Evolutionary conservation across 129 eudicot species (phyloP), one percentile per base, ranked within the genome.

Genomic region (Escallonia rubra): DNA sequence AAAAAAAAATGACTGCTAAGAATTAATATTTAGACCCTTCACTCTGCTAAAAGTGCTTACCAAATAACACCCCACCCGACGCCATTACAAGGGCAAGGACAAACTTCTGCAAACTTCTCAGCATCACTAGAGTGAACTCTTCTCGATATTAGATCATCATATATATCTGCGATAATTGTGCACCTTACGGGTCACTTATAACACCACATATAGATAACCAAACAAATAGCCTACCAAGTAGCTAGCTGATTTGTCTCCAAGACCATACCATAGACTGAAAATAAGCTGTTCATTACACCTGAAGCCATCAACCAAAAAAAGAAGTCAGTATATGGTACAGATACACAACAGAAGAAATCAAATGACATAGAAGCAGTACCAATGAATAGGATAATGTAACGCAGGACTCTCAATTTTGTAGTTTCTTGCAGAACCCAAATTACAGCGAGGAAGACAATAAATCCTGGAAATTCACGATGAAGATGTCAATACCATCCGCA

Each of bases 211-310:
- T 68, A 54, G 57, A 73, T 12, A 57, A 54, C 3, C 14, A 6
- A 13, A 8, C 23, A n/a, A 54, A 2, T 54, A 7, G 59, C 16
- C 48, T 52, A 12, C 34, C 43, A 63, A n/a, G 13, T 54, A 8
- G 10, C 56, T 54, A 51, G 14, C 14, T 3, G 34, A 34, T 54
- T 11, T 54, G 59, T 34, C 59, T 54, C 5, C 59, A 14, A 54
- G 59, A 54, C 59, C 59, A 2, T 86, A 93, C 99, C 99, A 66
- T 93, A 93, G 41, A 93, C 90, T 5, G 99, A 93, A 68, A 93
- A 93, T 89, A 89, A 75, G 57, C 99, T 89, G 79, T 93, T 93
- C 99, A 93, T 93, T 66, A 93, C 99, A 76, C 99, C 99, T 93
- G 96, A 69, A 75, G 63, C 44, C 40, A 42, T 68, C 14, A 57